These are phyloP conservation scores for Oryza meyeriana DNA, from an alignment of 176 grass and related monocot species.

Conservation along the genomic window DNA sequence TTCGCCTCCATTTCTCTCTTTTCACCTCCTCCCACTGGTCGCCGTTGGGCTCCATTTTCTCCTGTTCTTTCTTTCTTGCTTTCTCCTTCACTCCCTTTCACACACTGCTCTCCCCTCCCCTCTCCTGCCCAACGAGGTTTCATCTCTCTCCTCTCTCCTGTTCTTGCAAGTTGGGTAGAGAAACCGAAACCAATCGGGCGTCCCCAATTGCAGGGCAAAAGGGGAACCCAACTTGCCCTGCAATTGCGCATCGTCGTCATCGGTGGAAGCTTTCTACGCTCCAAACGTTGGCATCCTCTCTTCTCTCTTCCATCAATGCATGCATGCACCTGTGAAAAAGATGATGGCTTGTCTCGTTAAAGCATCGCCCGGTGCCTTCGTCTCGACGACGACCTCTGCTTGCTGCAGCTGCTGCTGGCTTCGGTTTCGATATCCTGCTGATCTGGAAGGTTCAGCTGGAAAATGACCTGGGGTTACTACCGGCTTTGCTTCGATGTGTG, in stretches of 20 bases:
- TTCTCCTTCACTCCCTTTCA: constrained; percentile 19
- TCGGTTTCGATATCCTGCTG: not conserved
- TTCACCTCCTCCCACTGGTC: too few relatives aligned
- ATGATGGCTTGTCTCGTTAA: too few relatives aligned
- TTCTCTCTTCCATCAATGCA: not conserved
- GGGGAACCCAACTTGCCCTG: not conserved
- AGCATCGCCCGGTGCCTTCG: not conserved
- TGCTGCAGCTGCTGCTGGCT: not conserved
- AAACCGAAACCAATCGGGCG: not conserved
- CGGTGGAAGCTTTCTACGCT: not conserved
- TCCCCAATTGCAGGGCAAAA: not conserved
- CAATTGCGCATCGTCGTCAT: not conserved
- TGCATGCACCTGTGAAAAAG: not conserved
- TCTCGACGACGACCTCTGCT: not conserved
- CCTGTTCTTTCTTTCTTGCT: not conserved
- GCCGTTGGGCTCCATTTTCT: constrained; percentile 26
- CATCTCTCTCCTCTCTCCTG: not conserved
- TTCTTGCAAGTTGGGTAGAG: constrained; percentile 19
- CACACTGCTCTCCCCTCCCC: not conserved
- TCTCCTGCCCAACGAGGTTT: too few relatives aligned
- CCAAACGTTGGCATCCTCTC: not conserved
- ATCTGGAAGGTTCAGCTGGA: constrained; percentile 11
- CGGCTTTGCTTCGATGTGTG: not conserved
- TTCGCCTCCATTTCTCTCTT: not conserved
- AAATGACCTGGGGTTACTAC: not conserved